Percentiles rank a stretch among this genome's conserved stretches.
Evolutionary conservation across 2,329 filamentous ascomycete species (phyloP).

Genomic region (Stagonosporopsis cucurbitacearum): DNA sequence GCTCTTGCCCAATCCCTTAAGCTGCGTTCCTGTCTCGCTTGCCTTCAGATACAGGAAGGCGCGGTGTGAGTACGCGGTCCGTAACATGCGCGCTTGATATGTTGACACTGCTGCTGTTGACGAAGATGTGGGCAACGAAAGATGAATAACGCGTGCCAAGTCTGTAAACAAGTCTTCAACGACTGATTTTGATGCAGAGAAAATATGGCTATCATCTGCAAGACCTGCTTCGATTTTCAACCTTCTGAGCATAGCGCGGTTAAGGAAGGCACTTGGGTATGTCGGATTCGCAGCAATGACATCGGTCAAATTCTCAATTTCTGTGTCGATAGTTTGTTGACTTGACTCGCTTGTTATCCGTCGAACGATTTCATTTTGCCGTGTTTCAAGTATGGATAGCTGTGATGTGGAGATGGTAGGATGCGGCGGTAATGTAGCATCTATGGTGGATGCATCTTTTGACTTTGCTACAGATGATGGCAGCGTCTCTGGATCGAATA

Average conservation of each 20-base stretch:
- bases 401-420: slow-evolving; percentile 48
- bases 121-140: slow-evolving; percentile 53
- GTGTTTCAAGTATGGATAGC: slow-evolving; percentile 50
- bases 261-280: slow-evolving; percentile 77
- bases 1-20: slow-evolving; percentile 45
- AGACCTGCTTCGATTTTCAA: slow-evolving; percentile 49
- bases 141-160: slow-evolving; percentile 60
- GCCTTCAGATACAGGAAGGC: slow-evolving; percentile 55
- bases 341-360: slow-evolving; percentile 26
- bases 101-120: slow-evolving; percentile 50
- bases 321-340: slow-evolving; percentile 21
- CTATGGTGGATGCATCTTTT: slow-evolving; percentile 52
- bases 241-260: slow-evolving; percentile 72
- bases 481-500: slow-evolving; percentile 51
- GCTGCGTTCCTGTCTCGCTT: slow-evolving; percentile 44
- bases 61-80: slow-evolving; percentile 74
- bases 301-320: slow-evolving; percentile 54
- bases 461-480: slow-evolving; percentile 59
- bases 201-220: slow-evolving; percentile 17
- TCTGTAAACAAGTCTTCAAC: slow-evolving; percentile 42
- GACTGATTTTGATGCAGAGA: slow-evolving; percentile 16
- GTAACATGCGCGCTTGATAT: slow-evolving; percentile 69
- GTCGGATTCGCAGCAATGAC: slow-evolving; percentile 65
- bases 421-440: slow-evolving; percentile 48
- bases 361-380: slow-evolving; percentile 54